Conservation (phyloP, 2,329 filamentous ascomycete species). For the Chalaropsis ovoidea region DNA sequence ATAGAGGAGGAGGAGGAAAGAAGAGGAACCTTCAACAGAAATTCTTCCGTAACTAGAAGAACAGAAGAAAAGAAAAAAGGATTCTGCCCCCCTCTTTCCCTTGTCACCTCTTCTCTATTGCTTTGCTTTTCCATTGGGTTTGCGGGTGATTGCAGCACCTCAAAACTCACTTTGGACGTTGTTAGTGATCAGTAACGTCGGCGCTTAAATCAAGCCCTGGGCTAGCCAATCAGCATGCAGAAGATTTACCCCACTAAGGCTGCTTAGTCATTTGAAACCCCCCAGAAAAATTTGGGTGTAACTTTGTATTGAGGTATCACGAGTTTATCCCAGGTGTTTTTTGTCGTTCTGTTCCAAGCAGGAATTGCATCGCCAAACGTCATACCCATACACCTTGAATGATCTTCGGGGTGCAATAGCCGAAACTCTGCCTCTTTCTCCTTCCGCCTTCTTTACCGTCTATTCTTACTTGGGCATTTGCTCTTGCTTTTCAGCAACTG, state of each 20-base stretch:
- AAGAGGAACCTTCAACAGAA: not conserved
- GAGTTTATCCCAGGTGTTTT: not conserved
- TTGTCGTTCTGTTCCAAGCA: not conserved
- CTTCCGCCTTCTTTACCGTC: not conserved
- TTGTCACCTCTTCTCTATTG: not conserved
- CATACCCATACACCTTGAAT: not conserved
- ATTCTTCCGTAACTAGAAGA: constrained; percentile 2
- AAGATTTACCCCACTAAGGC: not conserved
- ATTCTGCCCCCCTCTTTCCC: constrained; percentile 13
- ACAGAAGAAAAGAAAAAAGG: constrained; percentile 11
- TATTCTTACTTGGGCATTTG: not conserved
- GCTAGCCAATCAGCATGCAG: constrained; percentile 21
- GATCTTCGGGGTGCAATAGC: not conserved
- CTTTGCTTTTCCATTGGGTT: not conserved
- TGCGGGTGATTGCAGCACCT: constrained; percentile 18
- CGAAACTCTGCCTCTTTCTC: not conserved
- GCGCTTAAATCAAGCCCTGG: constrained; percentile 24
- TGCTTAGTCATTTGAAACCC: constrained; percentile 13
- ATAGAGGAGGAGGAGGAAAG: constrained; percentile 10
- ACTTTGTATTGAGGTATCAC: constrained; percentile 18
- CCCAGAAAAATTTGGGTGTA: constrained; percentile 17
- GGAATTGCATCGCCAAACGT: not conserved
- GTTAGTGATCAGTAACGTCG: constrained; percentile 24
- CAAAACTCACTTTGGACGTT: constrained; percentile 14
- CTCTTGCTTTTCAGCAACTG: constrained; percentile 1